phyloP scores from a whole-genome alignment of 2,329 filamentous ascomycete genomes.

The Aspergillus sp. region DNA sequence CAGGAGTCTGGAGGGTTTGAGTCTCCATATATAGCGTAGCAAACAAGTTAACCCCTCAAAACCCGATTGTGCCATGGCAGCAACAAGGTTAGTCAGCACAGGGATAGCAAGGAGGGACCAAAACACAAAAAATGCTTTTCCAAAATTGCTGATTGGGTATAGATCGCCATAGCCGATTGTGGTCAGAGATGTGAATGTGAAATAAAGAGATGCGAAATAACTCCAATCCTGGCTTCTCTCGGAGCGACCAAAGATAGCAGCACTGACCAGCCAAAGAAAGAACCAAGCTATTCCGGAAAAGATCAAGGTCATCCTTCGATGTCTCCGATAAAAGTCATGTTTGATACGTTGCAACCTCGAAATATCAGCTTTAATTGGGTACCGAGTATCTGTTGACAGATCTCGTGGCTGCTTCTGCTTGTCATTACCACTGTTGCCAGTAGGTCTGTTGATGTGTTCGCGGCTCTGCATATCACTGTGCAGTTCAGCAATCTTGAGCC shows the following conservation, averaged over 20 bases:
- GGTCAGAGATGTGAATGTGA: slow-evolving; percentile 51
- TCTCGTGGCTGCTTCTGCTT: not conserved
- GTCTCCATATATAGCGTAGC: no score
- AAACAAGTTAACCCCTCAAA: no score
- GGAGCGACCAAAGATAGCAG: slow-evolving; percentile 48
- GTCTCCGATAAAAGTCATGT: not conserved
- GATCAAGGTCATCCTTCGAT: not conserved
- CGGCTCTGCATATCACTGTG: not conserved
- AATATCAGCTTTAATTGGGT: not conserved
- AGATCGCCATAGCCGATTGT: slow-evolving; percentile 57
- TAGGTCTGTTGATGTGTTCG: no score
- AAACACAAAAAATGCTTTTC: slow-evolving; percentile 56
- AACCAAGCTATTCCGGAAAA: slow-evolving; percentile 36
- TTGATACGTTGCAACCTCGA: not conserved
- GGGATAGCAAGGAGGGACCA: slow-evolving; percentile 56
- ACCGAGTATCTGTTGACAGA: not conserved
- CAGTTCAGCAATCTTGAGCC: no score
- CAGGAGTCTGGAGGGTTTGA: no score
- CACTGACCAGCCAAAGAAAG: slow-evolving; percentile 47
- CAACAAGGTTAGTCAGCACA: slow-evolving; percentile 41
- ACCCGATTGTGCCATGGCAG: not conserved
- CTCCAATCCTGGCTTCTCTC: slow-evolving; percentile 49
- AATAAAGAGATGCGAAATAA: slow-evolving; percentile 54
- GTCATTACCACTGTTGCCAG: not conserved
- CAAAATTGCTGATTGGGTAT: slow-evolving; percentile 46